phyloP scores from a whole-genome alignment of 164 flowering plant species.

The Taxillus chinensis region DNA sequence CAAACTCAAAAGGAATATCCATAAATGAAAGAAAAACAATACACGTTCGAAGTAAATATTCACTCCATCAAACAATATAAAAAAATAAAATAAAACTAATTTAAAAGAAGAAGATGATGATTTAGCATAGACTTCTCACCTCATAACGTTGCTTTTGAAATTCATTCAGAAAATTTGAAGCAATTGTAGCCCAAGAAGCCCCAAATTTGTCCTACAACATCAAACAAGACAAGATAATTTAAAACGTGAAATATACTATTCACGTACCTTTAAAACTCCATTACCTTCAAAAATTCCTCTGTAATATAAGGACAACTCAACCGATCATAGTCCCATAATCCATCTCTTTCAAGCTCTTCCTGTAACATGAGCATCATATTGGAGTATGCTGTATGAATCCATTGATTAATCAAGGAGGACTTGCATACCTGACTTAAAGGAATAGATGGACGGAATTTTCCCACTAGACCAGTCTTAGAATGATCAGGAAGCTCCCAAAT shows the following conservation, averaged over 20 bases:
- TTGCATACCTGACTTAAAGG: slow-evolving; percentile 75
- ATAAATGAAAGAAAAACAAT: too few relatives aligned
- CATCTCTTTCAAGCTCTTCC: slow-evolving; percentile 97
- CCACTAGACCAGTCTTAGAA: slow-evolving; percentile 79
- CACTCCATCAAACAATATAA: neutral
- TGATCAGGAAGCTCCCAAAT: slow-evolving; percentile 99
- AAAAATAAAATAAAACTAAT: neutral
- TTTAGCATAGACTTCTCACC: slow-evolving; percentile 38
- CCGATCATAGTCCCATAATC: slow-evolving; percentile 86
- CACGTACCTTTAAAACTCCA: neutral
- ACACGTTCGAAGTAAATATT: too few relatives aligned
- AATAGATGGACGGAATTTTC: slow-evolving; percentile 93
- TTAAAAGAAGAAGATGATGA: slow-evolving; percentile 1
- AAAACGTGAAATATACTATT: neutral
- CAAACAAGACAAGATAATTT: slow-evolving; percentile 4
- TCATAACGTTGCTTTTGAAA: slow-evolving; percentile 59
- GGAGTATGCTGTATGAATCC: too few relatives aligned
- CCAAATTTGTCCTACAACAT: slow-evolving; percentile 83
- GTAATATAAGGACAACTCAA: slow-evolving; percentile 69
- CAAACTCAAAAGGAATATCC: too few relatives aligned
- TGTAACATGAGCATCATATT: slow-evolving; percentile 16
- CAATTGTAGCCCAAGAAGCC: slow-evolving; percentile 63
- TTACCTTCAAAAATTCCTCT: slow-evolving; percentile 58
- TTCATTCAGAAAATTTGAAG: slow-evolving; percentile 64
- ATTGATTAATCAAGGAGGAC: neutral